These are phyloP conservation scores for Aspergillus oerlinghausenensis DNA, from an alignment of 2,329 filamentous ascomycete genomes.

Conservation along the genomic window DNA sequence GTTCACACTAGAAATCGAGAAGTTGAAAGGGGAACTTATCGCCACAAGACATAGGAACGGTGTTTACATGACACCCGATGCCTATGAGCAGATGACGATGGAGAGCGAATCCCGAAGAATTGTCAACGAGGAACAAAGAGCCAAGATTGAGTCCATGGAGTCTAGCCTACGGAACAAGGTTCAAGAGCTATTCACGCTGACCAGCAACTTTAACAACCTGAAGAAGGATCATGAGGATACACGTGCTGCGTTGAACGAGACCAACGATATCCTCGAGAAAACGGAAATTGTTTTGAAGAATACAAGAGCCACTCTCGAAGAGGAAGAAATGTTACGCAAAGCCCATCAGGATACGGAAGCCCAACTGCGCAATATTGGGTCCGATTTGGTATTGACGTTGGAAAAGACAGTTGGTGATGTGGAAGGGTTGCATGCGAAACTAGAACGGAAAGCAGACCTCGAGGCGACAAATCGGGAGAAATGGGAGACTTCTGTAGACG, in stretches of 20 bases:
- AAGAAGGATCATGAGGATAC: slow-evolving; percentile 87
- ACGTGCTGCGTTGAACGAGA: slow-evolving; percentile 67
- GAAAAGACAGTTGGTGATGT: slow-evolving; percentile 75
- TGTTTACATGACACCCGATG: slow-evolving; percentile 85
- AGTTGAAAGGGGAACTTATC: slow-evolving; percentile 88
- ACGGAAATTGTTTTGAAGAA: slow-evolving; percentile 78
- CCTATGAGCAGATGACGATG: slow-evolving; percentile 84
- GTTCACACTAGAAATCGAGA: slow-evolving; percentile 89
- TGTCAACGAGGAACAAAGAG: slow-evolving; percentile 83
- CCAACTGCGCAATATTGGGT: slow-evolving; percentile 68
- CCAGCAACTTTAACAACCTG: slow-evolving; percentile 77
- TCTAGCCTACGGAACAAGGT: slow-evolving; percentile 86
- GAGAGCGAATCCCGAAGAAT: slow-evolving; percentile 91
- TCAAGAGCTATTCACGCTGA: slow-evolving; percentile 83
- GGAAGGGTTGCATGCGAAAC: slow-evolving; percentile 76
- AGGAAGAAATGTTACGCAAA: slow-evolving; percentile 73
- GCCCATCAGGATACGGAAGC: slow-evolving; percentile 83
- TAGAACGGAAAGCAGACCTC: slow-evolving; percentile 77
- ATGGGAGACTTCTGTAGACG: slow-evolving; percentile 71
- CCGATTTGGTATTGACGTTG: slow-evolving; percentile 71
- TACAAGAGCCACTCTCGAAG: slow-evolving; percentile 69
- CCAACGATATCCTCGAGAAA: slow-evolving; percentile 75
- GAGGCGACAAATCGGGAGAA: slow-evolving; percentile 72
- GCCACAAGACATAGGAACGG: slow-evolving; percentile 90
- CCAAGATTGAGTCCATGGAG: slow-evolving; percentile 90